A percentile compares a stretch with the other conserved stretches of the same genome.
Conservation (phyloP, 2,329 filamentous ascomycete genomes). For the Plectosphaerella sp. region DNA sequence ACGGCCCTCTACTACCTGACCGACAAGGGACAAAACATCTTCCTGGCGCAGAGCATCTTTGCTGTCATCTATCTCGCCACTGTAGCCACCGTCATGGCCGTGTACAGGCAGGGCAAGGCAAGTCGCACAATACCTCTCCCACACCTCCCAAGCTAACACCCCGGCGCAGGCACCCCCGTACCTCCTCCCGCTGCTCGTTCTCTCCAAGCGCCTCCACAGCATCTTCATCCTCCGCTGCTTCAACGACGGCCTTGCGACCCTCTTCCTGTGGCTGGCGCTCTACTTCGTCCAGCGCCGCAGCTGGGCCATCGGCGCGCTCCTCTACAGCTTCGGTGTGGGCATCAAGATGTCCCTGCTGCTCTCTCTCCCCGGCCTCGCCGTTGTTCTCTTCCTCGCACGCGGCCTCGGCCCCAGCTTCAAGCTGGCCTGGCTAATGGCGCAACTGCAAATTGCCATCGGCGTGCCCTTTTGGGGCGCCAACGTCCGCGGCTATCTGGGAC, state of each 20-base stretch:
- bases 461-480: constrained; percentile 67
- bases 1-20: constrained; percentile 74
- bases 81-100: constrained; percentile 72
- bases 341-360: constrained; percentile 93
- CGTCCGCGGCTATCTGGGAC: constrained; percentile 65
- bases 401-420: constrained; percentile 63
- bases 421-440: constrained; percentile 66
- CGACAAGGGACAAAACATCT: constrained; percentile 68
- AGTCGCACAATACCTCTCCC: constrained; percentile 9
- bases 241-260: constrained; percentile 87
- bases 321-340: constrained; percentile 77
- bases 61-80: constrained; percentile 72
- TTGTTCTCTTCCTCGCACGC: constrained; percentile 69
- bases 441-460: constrained; percentile 68
- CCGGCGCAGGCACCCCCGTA: constrained; percentile 69
- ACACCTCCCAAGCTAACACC: constrained; percentile 1
- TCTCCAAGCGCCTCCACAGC: constrained; percentile 91
- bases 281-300: constrained; percentile 68
- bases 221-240: constrained; percentile 91
- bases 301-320: constrained; percentile 69
- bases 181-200: constrained; percentile 75
- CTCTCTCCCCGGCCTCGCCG: constrained; percentile 72
- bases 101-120: constrained; percentile 73
- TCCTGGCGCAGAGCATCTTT: constrained; percentile 81
- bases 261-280: constrained; percentile 81